Base-by-base conservation (phyloP, 2,329 filamentous ascomycete genomes). In the Arthroderma sp. region DNA sequence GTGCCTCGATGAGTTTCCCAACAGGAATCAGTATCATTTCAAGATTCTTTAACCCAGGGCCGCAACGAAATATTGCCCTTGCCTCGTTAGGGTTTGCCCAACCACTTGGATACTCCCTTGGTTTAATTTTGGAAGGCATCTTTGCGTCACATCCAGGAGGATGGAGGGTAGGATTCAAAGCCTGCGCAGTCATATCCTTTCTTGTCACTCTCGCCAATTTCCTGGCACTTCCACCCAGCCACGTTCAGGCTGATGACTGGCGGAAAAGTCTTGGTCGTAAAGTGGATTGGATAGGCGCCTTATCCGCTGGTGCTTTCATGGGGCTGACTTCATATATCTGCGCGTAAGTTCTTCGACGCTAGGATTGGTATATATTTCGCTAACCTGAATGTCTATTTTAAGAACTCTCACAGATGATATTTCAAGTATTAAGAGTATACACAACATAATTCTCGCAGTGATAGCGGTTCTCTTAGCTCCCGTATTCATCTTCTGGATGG, bases 401-500 rank as follows among this genome's bases (percentile, higher is more conserved):
- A 48, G 46, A 3, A 40, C 45, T 32, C 46, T 48, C 30, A 48
- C 46, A 8, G 43, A 48, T 5, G 31, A 45, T 28, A 44, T 48
- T 28, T 38, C 46, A 8, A 48, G 45, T 30, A 10, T 48, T 11
- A 42, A 48, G 27, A 29, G 37, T 32, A 36, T 44, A 11, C 6
- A 11, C 29, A 36, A 45, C n/a, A 29, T 48, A 10, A 10, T 48
- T 5, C 32, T 48, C 28, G 43, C 45, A 8, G 40, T 48, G 8
- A 28, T 48, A 8, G 42, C 46, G 6, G 8, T 32, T 6, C 34
- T 36, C 28, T 31, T 48, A 4, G 37, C 77, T 2, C 69, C 70
- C 0, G 53, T 59, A 0, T 81, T 81, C 53, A 59, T 72, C 37
- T 54, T 62, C 6, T 81, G 77, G 77, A 68, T 77, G 40, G 64